Evolutionary conservation across 2,329 filamentous ascomycete genomes (phyloP).

Genomic region (Sporothrix brasiliensis): DNA sequence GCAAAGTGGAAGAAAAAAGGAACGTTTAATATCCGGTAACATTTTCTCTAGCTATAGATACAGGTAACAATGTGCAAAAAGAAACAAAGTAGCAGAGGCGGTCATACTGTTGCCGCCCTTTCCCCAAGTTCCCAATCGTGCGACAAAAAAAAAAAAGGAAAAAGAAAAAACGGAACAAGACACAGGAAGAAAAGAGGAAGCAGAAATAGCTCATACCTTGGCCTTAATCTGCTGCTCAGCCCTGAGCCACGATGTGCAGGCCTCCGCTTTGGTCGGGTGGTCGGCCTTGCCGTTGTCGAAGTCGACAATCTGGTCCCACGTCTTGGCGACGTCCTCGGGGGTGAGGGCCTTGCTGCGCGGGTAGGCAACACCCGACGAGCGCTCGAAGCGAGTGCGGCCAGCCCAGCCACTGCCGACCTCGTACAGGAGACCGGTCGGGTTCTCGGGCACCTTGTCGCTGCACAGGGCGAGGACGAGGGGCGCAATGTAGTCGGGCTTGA

Average conservation of each 20-base stretch:
- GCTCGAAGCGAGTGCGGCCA: conserved; percentile 91
- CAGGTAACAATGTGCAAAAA: conserved; percentile 31
- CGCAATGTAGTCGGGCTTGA: conserved; percentile 98
- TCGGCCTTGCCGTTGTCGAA: conserved; percentile 89
- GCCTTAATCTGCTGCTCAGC: conserved; percentile 66
- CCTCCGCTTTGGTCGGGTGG: conserved; percentile 76
- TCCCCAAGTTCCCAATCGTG: not conserved
- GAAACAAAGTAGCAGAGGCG: conserved; percentile 35
- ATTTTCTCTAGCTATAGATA: conserved; percentile 32
- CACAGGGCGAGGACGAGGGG: conserved; percentile 83
- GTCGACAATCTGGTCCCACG: conserved; percentile 77
- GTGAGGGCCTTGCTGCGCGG: conserved; percentile 80
- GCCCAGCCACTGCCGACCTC: conserved; percentile 96
- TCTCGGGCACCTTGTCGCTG: conserved; percentile 83
- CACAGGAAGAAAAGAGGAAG: conserved; percentile 36
- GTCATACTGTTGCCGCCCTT: not conserved
- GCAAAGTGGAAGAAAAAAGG: conserved; percentile 29
- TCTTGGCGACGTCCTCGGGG: conserved; percentile 77
- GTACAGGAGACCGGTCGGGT: conserved; percentile 83
- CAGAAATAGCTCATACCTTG: conserved; percentile 59
- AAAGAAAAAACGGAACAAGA: conserved; percentile 21
- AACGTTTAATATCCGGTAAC: conserved; percentile 38
- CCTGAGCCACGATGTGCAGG: conserved; percentile 74
- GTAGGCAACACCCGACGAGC: conserved; percentile 86
- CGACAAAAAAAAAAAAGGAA: not conserved